A percentile compares a stretch with the other conserved stretches of the same genome.
phyloP scores from a whole-genome alignment of 1,284 basidiomycete species.

The Malassezia sp. region DNA sequence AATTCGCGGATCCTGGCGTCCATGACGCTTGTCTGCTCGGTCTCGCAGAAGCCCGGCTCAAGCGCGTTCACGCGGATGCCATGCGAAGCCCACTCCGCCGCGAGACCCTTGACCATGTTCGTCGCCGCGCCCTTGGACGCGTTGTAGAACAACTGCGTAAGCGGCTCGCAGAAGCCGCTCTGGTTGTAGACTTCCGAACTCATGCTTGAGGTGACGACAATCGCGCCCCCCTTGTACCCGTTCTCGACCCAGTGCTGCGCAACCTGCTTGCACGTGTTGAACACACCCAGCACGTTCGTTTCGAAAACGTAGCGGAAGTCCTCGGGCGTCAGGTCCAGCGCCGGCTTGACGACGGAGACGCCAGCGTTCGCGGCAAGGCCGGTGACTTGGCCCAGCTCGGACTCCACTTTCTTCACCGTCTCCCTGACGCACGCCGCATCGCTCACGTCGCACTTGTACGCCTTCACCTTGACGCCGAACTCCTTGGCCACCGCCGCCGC shows the following conservation, averaged over 20 bases:
- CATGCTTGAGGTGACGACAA: constrained; percentile 46
- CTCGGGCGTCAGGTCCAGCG: constrained; percentile 42
- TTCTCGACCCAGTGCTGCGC: constrained; percentile 45
- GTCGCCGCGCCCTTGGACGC: constrained; percentile 45
- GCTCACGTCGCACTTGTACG: constrained; percentile 47
- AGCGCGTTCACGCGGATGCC: constrained; percentile 46
- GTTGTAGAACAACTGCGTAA: constrained; percentile 47
- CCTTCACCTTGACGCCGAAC: constrained; percentile 41
- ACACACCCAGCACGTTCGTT: constrained; percentile 46
- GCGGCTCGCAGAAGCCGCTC: constrained; percentile 35
- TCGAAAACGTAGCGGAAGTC: constrained; percentile 46
- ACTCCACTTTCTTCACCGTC: constrained; percentile 34
- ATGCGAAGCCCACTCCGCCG: constrained; percentile 44
- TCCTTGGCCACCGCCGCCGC: constrained; percentile 41
- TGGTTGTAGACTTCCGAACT: constrained; percentile 47
- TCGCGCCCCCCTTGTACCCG: constrained; percentile 43
- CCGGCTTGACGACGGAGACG: constrained; percentile 45
- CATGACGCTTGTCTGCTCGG: constrained; percentile 46
- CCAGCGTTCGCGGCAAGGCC: constrained; percentile 43
- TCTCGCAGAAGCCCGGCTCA: constrained; percentile 45
- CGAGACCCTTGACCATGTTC: constrained; percentile 46
- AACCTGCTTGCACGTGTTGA: constrained; percentile 43
- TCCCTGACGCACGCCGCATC: constrained; percentile 39
- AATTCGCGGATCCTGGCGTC: constrained; percentile 42
- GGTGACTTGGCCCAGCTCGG: constrained; percentile 39